Conservation (phyloP, 2,329 filamentous ascomycete species). For the Trichophyton simii region DNA sequence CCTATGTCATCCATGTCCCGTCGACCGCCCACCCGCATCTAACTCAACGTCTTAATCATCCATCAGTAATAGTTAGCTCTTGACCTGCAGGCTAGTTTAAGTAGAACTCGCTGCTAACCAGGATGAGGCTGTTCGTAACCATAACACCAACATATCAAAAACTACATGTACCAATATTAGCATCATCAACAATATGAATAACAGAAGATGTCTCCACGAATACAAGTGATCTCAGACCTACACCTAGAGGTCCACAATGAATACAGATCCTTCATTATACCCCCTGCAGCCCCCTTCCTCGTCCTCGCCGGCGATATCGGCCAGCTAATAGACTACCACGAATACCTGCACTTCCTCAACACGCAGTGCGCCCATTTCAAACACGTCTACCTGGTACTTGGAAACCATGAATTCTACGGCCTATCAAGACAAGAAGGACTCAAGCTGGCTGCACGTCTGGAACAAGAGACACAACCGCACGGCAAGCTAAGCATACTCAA, state of each 20-base stretch:
- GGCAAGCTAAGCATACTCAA: conserved; percentile 15
- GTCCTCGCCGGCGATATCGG: conserved; percentile 25
- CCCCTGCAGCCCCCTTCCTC: conserved; percentile 14
- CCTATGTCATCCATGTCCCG: not conserved
- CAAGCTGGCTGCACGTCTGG: conserved; percentile 10
- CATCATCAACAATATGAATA: not conserved
- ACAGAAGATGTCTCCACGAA: not conserved
- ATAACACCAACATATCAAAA: not conserved
- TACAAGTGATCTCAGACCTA: conserved; percentile 19
- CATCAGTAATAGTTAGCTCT: not conserved
- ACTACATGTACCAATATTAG: not conserved
- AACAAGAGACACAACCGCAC: conserved; percentile 13
- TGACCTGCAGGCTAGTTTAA: not conserved
- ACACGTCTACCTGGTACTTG: conserved; percentile 16
- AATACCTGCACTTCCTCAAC: conserved; percentile 17
- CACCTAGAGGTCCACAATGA: conserved; percentile 19
- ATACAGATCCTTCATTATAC: conserved; percentile 17
- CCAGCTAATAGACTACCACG: conserved; percentile 16
- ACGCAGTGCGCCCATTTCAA: conserved; percentile 18
- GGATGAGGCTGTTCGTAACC: not conserved
- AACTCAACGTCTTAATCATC: not conserved
- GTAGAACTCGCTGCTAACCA: not conserved
- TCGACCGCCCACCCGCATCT: not conserved
- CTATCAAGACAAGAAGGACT: conserved; percentile 21
- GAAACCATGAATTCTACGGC: conserved; percentile 19